These are phyloP conservation scores for Dipodascopsis uninucleata DNA, from an alignment of 805 yeast species.

Conservation along the genomic window DNA sequence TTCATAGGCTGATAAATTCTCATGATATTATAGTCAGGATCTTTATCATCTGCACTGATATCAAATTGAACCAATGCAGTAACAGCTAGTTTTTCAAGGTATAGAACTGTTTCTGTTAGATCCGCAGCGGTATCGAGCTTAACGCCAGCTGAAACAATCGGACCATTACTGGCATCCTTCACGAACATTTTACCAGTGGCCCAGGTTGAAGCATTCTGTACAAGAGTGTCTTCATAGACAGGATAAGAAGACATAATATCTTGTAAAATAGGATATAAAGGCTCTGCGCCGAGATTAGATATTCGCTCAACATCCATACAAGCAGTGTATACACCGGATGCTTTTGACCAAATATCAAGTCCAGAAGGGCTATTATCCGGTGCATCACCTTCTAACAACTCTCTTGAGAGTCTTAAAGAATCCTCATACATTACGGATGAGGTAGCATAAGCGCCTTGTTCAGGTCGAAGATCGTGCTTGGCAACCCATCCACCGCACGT, in stretches of 20 bases:
- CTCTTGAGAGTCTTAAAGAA: slow-evolving; percentile 20
- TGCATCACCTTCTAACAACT: slow-evolving; percentile 21
- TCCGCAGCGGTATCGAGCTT: slow-evolving; percentile 19
- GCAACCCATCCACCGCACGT: slow-evolving; percentile 27
- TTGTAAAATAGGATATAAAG: slow-evolving; percentile 21
- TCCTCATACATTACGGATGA: slow-evolving; percentile 24
- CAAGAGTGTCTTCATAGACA: slow-evolving; percentile 2
- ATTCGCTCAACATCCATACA: slow-evolving; percentile 26
- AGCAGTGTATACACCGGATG: slow-evolving; percentile 25
- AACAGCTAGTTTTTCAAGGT: slow-evolving; percentile 20
- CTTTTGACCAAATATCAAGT: slow-evolving; percentile 24
- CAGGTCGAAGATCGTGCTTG: slow-evolving; percentile 20
- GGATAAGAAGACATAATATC: slow-evolving; percentile 18
- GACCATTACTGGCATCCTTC: slow-evolving; percentile 3
- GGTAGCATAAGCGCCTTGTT: slow-evolving; percentile 24
- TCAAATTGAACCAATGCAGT: slow-evolving; percentile 23
- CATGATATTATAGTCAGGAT: slow-evolving; percentile 22
- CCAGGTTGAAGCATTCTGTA: slow-evolving; percentile 17
- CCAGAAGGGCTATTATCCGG: slow-evolving; percentile 20
- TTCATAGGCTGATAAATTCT: slow-evolving; percentile 21
- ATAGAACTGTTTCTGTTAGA: slow-evolving; percentile 21
- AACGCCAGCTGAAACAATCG: neutral
- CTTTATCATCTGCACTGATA: slow-evolving; percentile 25
- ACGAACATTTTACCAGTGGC: slow-evolving; percentile 9
- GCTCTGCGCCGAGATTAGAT: slow-evolving; percentile 18